Base-by-base conservation (phyloP, 768 basidiomycete species). In the Suillus sp. region DNA sequence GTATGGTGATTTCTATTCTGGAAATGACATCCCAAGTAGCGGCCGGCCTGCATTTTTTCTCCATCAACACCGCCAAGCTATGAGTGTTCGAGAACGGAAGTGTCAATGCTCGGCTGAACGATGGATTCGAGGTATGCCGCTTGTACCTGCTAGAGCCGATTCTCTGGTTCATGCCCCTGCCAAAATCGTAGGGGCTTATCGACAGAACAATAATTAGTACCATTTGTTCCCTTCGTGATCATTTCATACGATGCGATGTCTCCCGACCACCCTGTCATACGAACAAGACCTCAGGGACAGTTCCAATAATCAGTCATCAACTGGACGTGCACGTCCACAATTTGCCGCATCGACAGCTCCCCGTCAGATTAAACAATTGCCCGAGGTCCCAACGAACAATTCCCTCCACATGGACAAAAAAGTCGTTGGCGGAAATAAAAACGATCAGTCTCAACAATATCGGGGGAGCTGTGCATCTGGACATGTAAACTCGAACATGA, bases 301-400 rank as follows among this genome's bases (percentile, higher is more conserved):
- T 84, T 3, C 86, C 84, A 2, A 80, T 70, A 37, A 68, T 62
- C 9, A 64, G 42, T 72, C 64, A 11, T 64, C 47, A n/a, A 70
- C 64, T 4, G 50, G 53, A 35, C 68, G 62, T 2, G 79, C 74
- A 27, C 72, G 63, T 3, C 84, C 85, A 65, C 88, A 84, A 68
- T 88, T 85, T 11, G 78, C 78, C 1, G n/a, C n/a, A 88, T 63
- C 60, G 74, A 70, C 34, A 87, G 75, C 66, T 88, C 87, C 27
- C 85, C 85, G 68, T 84, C 84, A 3, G 76, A 68, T 42, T 81
- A 83, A 62, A 88, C 58, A 58, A 87, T 5, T 84, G 84, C 67
- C 87, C 86, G 22, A 88, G 62, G 66, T 87, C 85, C 22, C 83
- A 78, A 61, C 86, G 84, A 11, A 80, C 76, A 57, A 86, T 72